Evolutionary conservation across 257 asterid genomes (phyloP), one percentile per base, ranked within the genome.

Genomic region (Scutellaria baicalensis): DNA sequence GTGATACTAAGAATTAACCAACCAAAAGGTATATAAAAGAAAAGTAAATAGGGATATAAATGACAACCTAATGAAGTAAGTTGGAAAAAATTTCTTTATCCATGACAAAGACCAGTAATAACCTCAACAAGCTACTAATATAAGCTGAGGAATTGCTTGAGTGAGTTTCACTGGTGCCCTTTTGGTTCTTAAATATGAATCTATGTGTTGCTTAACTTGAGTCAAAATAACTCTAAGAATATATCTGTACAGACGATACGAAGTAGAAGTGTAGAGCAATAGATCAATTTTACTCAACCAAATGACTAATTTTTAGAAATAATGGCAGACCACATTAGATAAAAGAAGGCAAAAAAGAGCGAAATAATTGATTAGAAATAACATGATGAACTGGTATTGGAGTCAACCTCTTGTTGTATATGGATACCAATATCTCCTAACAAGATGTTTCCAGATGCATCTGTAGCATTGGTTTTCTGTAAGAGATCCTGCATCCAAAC

Each of bases 351-450:
- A 44, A 27, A 40, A 57, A 18, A 35, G 20, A 35, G 20, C 55
- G 4, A 64, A 57, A 45, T 35, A 10, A 54, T 33, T 40, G 60
- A 50, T 3, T 20, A 20, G 50, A 68, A 50, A 60, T 50, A 57
- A 44, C 39, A 45, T 27, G 61, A 27, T 21, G 17, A 61, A 12
- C 47, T 42, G 77, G 68, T 48, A 45, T 2, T 64, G 21, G 57
- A 6, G 66, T 85, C 56, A 70, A 93, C 98, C 96, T 93, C 97
- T 81, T 82, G 96, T 77, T 90, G 98, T 75, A 93, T 76, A 80
- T 76, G 79, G 62, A 78, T 92, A 57, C 98, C 98, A 52, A 93
- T 77, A 85, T 93, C 98, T 74, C 98, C 96, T 33, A 93, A 78
- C 64, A 93, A 76, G 35, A 65, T 68, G 76, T 93, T 93, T 45